Evolutionary conservation across 257 asterid genomes (phyloP).

Genomic region (Ilex aquifolium): DNA sequence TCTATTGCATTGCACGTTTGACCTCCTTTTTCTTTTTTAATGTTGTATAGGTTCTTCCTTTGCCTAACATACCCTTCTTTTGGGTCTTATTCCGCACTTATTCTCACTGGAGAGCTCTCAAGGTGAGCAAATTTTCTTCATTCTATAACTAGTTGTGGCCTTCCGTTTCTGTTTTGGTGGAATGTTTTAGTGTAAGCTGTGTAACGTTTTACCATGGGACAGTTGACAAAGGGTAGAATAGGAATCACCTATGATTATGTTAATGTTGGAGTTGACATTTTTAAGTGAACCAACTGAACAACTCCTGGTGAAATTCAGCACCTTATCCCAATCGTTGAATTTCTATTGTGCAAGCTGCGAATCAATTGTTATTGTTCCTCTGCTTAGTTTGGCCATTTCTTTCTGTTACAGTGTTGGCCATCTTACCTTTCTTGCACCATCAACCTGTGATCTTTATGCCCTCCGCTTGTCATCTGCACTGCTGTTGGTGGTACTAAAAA

Average conservation of each 20-base stretch:
- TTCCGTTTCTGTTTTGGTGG: neutral
- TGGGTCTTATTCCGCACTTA: conserved; percentile 93
- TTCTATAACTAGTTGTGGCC: neutral
- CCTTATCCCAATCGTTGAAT: no score
- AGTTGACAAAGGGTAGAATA: neutral
- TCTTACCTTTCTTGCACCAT: no score
- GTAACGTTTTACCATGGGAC: neutral
- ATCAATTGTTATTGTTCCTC: no score
- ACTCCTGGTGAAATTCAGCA: no score
- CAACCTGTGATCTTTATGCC: no score
- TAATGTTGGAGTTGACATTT: neutral
- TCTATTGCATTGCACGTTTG: neutral
- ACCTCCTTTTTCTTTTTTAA: neutral
- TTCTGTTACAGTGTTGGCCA: no score
- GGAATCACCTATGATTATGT: neutral
- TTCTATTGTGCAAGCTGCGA: no score
- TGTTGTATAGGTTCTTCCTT: conserved; percentile 71
- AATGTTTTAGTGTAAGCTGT: neutral
- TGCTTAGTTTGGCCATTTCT: no score
- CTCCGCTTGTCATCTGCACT: no score
- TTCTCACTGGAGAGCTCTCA: conserved; percentile 98
- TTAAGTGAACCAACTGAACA: no score
- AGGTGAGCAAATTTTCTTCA: conserved; percentile 35
- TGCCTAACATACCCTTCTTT: conserved; percentile 95
- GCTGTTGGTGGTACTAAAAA: no score